Evolutionary conservation across 164 flowering plant species (phyloP).

Genomic region (Litsea cubeba): DNA sequence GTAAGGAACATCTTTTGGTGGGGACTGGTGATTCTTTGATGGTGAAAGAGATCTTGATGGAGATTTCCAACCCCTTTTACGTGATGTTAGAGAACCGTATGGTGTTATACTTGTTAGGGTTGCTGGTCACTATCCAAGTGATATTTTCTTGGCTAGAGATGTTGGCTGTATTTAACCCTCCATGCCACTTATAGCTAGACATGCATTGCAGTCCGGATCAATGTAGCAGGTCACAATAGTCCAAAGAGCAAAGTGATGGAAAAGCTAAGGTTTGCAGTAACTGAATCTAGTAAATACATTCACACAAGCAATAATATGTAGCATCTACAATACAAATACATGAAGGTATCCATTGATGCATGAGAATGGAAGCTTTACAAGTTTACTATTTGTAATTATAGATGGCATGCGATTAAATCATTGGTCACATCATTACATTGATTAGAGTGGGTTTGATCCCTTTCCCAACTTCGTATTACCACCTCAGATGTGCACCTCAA

Average conservation of each 20-base stretch:
- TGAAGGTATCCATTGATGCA: no score
- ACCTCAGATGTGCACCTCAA: no score
- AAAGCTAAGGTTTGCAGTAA: not conserved
- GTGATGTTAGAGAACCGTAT: not conserved
- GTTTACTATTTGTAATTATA: no score
- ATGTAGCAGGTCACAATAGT: not conserved
- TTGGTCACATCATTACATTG: no score
- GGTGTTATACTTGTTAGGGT: constrained; percentile 2
- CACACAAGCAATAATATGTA: not conserved
- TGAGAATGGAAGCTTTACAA: no score
- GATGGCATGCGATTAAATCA: no score
- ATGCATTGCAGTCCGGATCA: constrained; percentile 4
- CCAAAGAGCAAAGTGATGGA: not conserved
- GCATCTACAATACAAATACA: no score
- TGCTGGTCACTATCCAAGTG: not conserved
- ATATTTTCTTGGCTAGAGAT: not conserved
- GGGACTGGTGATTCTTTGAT: no score
- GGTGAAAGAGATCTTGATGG: not conserved
- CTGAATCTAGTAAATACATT: not conserved
- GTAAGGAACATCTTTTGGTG: not conserved
- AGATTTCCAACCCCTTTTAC: not conserved
- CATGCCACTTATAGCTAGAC: not conserved
- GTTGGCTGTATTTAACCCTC: not conserved
- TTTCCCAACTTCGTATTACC: no score
- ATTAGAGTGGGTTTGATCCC: no score